Conservation (phyloP, 352 stramenopile genomes). For the Phytopythium helicoides region DNA sequence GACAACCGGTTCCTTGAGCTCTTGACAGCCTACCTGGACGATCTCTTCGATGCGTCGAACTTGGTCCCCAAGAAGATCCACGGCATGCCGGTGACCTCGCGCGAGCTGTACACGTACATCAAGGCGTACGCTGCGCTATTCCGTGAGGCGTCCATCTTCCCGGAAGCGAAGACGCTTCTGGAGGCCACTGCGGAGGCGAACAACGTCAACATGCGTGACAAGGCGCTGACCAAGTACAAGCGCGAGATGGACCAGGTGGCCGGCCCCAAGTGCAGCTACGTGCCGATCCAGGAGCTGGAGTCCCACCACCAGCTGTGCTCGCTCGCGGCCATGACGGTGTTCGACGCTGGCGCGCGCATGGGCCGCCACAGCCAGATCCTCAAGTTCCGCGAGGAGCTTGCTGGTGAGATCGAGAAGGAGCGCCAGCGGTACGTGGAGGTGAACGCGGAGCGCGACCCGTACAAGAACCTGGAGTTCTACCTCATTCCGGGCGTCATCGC, state of each 20-base stretch:
- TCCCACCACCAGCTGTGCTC: conserved; percentile 85
- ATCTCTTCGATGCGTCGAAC: conserved; percentile 90
- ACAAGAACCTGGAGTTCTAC: conserved; percentile 94
- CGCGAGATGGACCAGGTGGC: conserved; percentile 92
- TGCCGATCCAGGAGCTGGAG: conserved; percentile 87
- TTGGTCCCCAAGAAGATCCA: conserved; percentile 95
- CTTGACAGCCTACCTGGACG: conserved; percentile 93
- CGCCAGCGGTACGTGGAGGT: conserved; percentile 91
- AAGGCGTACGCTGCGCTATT: conserved; percentile 97
- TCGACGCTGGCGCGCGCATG: conserved; percentile 96
- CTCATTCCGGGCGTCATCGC: conserved; percentile 91
- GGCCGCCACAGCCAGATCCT: conserved; percentile 90
- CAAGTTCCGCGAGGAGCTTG: conserved; percentile 77
- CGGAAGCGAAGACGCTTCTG: conserved; percentile 96
- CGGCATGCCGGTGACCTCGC: conserved; percentile 90
- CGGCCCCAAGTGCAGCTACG: conserved; percentile 84
- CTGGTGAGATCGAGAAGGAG: conserved; percentile 89
- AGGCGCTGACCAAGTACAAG: conserved; percentile 90
- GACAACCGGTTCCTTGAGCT: conserved; percentile 93
- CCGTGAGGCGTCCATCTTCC: conserved; percentile 94
- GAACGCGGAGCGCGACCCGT: conserved; percentile 95
- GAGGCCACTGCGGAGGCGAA: conserved; percentile 97
- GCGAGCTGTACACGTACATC: conserved; percentile 95
- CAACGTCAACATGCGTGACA: conserved; percentile 94
- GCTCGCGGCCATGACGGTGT: conserved; percentile 84